Percentiles rank a stretch among this genome's conserved stretches.
These are phyloP conservation scores for Alternaria sp. DNA, from an alignment of 2,329 filamentous ascomycete species.

Conservation along the genomic window DNA sequence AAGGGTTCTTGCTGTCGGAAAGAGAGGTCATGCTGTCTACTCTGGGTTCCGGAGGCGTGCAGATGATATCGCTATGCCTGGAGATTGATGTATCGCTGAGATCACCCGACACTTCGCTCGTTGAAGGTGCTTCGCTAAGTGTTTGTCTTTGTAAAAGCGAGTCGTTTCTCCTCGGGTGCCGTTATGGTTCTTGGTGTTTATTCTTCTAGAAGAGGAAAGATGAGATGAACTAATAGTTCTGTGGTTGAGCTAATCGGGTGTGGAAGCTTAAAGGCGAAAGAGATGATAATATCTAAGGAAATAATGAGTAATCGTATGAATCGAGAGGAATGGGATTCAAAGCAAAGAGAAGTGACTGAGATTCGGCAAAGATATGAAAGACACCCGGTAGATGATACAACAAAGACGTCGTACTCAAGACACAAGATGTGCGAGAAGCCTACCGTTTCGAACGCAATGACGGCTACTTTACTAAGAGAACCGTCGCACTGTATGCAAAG, in stretches of 20 bases:
- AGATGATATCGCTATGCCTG: conserved; percentile 9
- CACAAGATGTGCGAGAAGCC: not conserved
- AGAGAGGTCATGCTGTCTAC: conserved; percentile 10
- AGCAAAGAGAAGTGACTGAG: not conserved
- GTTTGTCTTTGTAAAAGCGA: not conserved
- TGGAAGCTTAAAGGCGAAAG: not conserved
- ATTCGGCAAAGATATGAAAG: not conserved
- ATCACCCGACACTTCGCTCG: not conserved
- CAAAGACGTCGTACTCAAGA: not conserved
- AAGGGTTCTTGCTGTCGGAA: not conserved
- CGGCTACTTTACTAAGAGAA: not conserved
- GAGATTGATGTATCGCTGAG: not conserved
- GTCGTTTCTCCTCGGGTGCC: not conserved
- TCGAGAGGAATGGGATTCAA: not conserved
- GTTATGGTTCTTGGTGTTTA: conserved; percentile 5
- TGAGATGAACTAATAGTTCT: conserved; percentile 1
- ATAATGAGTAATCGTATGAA: not conserved
- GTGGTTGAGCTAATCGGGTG: not conserved
- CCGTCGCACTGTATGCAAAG: too few relatives aligned
- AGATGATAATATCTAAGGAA: not conserved
- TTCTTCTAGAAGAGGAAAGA: not conserved
- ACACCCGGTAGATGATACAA: not conserved
- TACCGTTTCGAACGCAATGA: not conserved
- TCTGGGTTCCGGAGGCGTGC: conserved; percentile 7
- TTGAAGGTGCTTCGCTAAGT: not conserved